phyloP scores from a whole-genome alignment of 495 filamentous ascomycete genomes.

The Penicillium subrubescens region DNA sequence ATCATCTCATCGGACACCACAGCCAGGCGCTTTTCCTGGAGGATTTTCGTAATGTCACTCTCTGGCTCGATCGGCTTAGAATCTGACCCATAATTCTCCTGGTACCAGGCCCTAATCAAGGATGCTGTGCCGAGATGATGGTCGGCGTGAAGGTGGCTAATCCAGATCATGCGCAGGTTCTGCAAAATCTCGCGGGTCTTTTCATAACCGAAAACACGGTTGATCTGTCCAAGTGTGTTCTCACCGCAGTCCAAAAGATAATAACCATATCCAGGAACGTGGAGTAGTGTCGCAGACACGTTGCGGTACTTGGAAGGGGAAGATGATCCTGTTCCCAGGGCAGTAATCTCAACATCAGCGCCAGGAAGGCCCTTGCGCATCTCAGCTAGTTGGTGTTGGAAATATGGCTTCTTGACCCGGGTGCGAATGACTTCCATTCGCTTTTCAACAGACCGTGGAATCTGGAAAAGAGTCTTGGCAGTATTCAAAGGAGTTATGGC shows the following conservation, averaged over 20 bases:
- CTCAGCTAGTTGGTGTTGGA: slow-evolving; percentile 37
- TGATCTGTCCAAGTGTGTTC: slow-evolving; percentile 88
- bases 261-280: slow-evolving; percentile 79
- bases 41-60: slow-evolving; percentile 35
- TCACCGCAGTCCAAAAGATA: slow-evolving; percentile 92
- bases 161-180: slow-evolving; percentile 85
- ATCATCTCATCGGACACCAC: slow-evolving; percentile 67
- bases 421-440: slow-evolving; percentile 33
- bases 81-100: slow-evolving; percentile 46
- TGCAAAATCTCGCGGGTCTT: slow-evolving; percentile 68
- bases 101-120: slow-evolving; percentile 78
- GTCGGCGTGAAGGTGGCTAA: slow-evolving; percentile 94
- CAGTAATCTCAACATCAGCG: slow-evolving; percentile 76
- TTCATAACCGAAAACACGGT: slow-evolving; percentile 64
- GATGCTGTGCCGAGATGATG: slow-evolving; percentile 85
- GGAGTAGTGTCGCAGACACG: slow-evolving; percentile 83
- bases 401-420: slow-evolving; percentile 28
- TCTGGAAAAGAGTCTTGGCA: slow-evolving; percentile 31
- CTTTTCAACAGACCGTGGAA: slow-evolving; percentile 47
- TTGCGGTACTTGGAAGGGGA: slow-evolving; percentile 91
- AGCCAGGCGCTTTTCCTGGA: slow-evolving; percentile 54
- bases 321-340: slow-evolving; percentile 89
- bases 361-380: slow-evolving; percentile 60
- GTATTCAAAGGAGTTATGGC: slow-evolving; percentile 58
- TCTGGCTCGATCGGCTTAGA: slow-evolving; percentile 25